Base-by-base conservation (phyloP, 352 stramenopile genomes). In the Achlya hypogyna region DNA sequence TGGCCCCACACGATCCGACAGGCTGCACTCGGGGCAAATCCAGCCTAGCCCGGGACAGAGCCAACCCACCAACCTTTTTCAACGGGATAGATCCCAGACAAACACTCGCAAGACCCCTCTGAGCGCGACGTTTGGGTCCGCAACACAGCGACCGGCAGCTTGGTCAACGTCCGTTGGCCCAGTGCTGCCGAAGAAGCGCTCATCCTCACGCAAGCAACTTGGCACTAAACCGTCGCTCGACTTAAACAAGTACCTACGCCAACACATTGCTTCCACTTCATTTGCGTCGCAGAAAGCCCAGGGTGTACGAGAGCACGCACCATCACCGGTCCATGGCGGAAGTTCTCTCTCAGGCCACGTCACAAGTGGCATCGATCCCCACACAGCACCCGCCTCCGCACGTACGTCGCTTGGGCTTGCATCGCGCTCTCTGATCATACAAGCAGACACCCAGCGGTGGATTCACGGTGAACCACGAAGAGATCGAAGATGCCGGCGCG, bases 291-390 rank as follows among this genome's bases (percentile, higher is more conserved):
- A 56, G 49, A n/a, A 56, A 56, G 31, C 49, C 49, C 16, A 56
- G 25, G 8, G 49, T 56, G 12, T 56, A 56, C 31, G 49, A 56
- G 8, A 56, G 49, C 49, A n/a, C 18, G 5, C 8, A 45, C 47
- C 60, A 53, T 35, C 40, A 58, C n/a, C 42, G 27, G 2, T 67
- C 60, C 20, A 67, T 67, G 60, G 60, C 60, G 20, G 60, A 67
- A 10, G 28, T 67, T 4, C 35, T 67, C 5, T 28, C 38, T 22
- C 40, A 67, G 59, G 60, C 60, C 2, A 67, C 60, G 0, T 38
- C 31, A n/a, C 49, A 56, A 56, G 42, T 20, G 42, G 42, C 42
- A 10, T 56, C 49, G 29, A 6, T 54, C 49, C n/a, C 38, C 12
- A 51, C 38, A 20, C n/a, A 25, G 42, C 47, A 38, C 1, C 23